Evolutionary conservation across 2,329 filamentous ascomycete species (phyloP), one percentile per base, ranked within the genome.

Genomic region (Xylaria sp.): DNA sequence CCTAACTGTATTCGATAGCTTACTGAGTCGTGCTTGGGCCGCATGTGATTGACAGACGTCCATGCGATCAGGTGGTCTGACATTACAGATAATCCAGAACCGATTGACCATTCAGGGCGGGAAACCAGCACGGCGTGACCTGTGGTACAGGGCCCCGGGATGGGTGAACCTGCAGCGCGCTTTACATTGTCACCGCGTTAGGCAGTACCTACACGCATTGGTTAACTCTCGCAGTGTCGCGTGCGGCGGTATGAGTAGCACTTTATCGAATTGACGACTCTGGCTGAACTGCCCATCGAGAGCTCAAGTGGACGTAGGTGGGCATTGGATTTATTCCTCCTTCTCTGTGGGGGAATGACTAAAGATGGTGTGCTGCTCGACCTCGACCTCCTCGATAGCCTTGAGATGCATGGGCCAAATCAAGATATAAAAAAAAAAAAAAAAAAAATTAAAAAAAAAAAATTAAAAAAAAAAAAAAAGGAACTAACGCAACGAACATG

Each of bases 101-200:
- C n/a, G 19, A 56, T 59, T 58, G 45, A 23, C 60, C 54, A 61
- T 53, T 58, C 42, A 54, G 47, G 31, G 8, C 42, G n/a, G 17
- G 17, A 38, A 25, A 38, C 60, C 50, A 51, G n/a, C 17, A 21
- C 4, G 9, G 17, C 25, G 17, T 35, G 40, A 47, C 28, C n/a
- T 60, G 19, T 60, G 45, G 56, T 31, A 56, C 55, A 23, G 21
- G 9, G 50, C 46, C 55, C 49, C 38, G 33, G 51, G 17, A 63
- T 37, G 40, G 38, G 38, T 63, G 50, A 45, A 63, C 50, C 50
- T 63, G 55, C 55, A 62, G 50, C 21, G 31, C 28, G 31, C 28
- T 60, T 43, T 37, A 54, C n/a, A n/a, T n/a, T n/a, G n/a, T 60
- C 33, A 55, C 47, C 50, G 9, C 28, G 21, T 49, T 21, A 43